phyloP scores from a whole-genome alignment of 345 rosid genomes.

The Salix arbutifolia region DNA sequence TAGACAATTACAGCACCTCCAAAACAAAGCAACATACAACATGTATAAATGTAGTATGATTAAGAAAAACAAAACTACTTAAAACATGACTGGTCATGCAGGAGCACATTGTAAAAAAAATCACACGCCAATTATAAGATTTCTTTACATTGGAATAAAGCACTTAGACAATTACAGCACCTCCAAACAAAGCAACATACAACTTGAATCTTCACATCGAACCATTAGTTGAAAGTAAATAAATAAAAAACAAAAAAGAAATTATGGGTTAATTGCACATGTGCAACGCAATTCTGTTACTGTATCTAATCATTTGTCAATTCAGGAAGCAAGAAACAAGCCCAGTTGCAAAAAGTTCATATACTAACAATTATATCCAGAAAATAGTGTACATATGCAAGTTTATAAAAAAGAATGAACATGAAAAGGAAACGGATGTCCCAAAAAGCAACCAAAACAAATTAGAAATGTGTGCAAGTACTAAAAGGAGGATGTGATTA shows the following conservation, averaged over 20 bases:
- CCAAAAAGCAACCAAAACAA: neutral
- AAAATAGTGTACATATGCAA: neutral
- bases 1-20: neutral
- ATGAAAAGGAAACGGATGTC: too few species aligned
- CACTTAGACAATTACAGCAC: neutral
- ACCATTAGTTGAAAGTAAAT: neutral
- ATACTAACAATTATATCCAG: neutral
- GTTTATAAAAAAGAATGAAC: neutral
- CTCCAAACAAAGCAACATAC: neutral
- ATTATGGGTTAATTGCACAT: neutral
- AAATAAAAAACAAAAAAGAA: neutral
- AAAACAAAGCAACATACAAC: neutral
- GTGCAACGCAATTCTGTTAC: neutral
- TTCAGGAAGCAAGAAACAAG: neutral
- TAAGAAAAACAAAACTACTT: constrained; percentile 4
- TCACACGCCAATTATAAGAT: neutral
- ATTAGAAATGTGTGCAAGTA: neutral
- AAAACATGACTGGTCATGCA: neutral
- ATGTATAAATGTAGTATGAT: constrained; percentile 8
- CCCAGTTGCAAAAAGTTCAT: neutral
- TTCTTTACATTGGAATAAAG: neutral
- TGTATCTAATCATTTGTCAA: neutral
- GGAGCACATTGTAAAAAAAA: neutral
- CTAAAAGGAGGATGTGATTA: neutral
- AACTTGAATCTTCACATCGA: neutral